Conservation (phyloP, 306 rosid genomes). For the barrel medic (Medicago truncatula) region DNA sequence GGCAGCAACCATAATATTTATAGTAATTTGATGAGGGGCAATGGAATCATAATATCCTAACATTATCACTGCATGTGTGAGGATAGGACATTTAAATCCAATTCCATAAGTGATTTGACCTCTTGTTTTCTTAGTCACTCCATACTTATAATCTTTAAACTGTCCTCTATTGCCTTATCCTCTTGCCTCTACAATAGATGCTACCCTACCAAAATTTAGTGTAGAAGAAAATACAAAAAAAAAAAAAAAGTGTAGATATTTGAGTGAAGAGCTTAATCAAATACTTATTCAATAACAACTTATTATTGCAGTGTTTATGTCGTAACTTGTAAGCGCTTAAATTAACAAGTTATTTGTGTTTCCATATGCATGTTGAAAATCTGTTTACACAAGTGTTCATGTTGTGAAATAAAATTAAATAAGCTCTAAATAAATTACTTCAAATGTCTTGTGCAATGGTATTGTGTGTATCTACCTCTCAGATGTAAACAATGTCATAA, state of each 20-base stretch:
- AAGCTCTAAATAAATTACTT: no score
- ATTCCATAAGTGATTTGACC: not conserved
- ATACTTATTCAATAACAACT: not conserved
- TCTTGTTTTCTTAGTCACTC: not conserved
- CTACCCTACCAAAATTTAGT: not conserved
- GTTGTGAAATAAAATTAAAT: no score
- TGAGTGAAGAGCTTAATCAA: not conserved
- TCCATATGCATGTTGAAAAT: not conserved
- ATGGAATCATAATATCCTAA: not conserved
- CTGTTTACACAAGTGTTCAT: no score
- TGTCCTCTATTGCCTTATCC: not conserved
- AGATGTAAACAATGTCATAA: not conserved
- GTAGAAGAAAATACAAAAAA: constrained; percentile 2
- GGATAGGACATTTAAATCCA: not conserved
- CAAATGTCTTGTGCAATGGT: no score
- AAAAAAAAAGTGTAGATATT: not conserved
- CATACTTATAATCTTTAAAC: not conserved
- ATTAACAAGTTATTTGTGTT: not conserved
- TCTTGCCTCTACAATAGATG: not conserved
- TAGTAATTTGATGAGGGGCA: not conserved
- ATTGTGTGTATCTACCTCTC: no score
- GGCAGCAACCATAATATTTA: not conserved
- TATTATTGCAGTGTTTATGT: not conserved
- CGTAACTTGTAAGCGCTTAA: not conserved
- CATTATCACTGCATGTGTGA: not conserved